Percentiles rank a stretch among this genome's conserved stretches.
These are phyloP conservation scores for Sungouiozyma ichnusensis DNA, from an alignment of 805 yeast species.

Conservation along the genomic window DNA sequence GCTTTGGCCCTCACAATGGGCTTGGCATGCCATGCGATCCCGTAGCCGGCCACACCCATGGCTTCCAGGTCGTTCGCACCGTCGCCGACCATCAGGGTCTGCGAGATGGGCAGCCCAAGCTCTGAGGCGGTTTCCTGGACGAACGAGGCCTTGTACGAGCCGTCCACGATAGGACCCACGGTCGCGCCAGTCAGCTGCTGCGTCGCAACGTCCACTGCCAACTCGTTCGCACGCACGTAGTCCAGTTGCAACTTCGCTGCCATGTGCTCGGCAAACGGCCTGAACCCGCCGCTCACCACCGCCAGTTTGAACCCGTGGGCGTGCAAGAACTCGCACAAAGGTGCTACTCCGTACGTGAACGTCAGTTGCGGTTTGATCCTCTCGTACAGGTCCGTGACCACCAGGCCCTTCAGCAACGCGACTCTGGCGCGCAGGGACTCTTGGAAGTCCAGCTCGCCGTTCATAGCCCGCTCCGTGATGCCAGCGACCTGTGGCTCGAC, in stretches of 20 bases:
- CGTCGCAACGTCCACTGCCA: slow-evolving; percentile 36
- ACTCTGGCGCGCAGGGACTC: slow-evolving; percentile 73
- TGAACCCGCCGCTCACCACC: slow-evolving; percentile 90
- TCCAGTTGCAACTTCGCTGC: slow-evolving; percentile 60
- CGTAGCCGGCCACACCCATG: slow-evolving; percentile 89
- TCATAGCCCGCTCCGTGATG: slow-evolving; percentile 92
- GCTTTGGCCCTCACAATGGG: slow-evolving; percentile 82
- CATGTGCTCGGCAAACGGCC: slow-evolving; percentile 74
- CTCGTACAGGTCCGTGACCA: slow-evolving; percentile 62
- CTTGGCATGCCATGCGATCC: slow-evolving; percentile 96
- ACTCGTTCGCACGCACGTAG: slow-evolving; percentile 78
- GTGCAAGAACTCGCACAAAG: slow-evolving; percentile 54
- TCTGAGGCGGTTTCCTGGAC: slow-evolving; percentile 49
- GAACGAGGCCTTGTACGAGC: slow-evolving; percentile 67
- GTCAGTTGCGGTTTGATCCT: slow-evolving; percentile 57
- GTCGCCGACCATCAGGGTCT: slow-evolving; percentile 83
- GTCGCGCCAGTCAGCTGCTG: slow-evolving; percentile 62
- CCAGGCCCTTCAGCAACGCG: slow-evolving; percentile 68
- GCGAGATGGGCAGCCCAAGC: slow-evolving; percentile 39
- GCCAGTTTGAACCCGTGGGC: slow-evolving; percentile 59
- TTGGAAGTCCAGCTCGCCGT: slow-evolving; percentile 87
- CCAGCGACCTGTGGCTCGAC: slow-evolving; percentile 81
- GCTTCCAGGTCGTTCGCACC: slow-evolving; percentile 93
- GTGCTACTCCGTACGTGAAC: slow-evolving; percentile 80
- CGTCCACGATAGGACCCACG: slow-evolving; percentile 76